Evolutionary conservation across 2,329 filamentous ascomycete genomes (phyloP).

Genomic region (Aspergillaceae sp.): DNA sequence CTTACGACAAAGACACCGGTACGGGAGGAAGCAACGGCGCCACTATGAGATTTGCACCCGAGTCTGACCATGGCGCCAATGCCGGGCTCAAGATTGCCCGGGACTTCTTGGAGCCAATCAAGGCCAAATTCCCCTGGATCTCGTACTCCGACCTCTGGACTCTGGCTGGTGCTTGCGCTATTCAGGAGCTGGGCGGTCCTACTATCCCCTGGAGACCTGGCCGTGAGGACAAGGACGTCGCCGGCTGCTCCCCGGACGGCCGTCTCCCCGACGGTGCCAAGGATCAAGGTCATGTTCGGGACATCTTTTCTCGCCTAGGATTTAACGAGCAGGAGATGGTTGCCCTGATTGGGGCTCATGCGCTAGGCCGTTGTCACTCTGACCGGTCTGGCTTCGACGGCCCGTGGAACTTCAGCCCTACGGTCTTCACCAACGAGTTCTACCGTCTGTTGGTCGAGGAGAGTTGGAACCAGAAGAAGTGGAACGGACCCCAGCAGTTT

Average conservation of each 20-base stretch:
- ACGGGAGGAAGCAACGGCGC: constrained; percentile 94
- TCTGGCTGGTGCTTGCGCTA: constrained; percentile 50
- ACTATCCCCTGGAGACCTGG: constrained; percentile 49
- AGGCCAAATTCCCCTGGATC: constrained; percentile 52
- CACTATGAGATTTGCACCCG: constrained; percentile 90
- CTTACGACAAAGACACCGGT: constrained; percentile 76
- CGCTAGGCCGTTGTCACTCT: constrained; percentile 69
- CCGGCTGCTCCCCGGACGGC: constrained; percentile 44
- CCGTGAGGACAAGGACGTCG: constrained; percentile 56
- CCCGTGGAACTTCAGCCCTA: constrained; percentile 87
- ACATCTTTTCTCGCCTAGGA: constrained; percentile 53
- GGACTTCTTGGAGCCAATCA: constrained; percentile 56
- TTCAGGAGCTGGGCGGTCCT: constrained; percentile 54
- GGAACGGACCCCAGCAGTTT: constrained; percentile 84
- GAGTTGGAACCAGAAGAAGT: constrained; percentile 89
- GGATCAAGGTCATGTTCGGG: constrained; percentile 47
- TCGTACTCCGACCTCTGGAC: constrained; percentile 61
- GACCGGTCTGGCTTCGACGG: constrained; percentile 83
- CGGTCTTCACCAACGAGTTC: constrained; percentile 89
- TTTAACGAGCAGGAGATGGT: constrained; percentile 55
- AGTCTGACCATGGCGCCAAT: constrained; percentile 86
- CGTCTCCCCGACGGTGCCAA: constrained; percentile 48
- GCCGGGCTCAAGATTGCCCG: constrained; percentile 64
- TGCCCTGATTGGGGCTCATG: constrained; percentile 49
- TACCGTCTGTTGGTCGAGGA: constrained; percentile 79